Evolutionary conservation across 2,329 filamentous ascomycete species (phyloP).

Genomic region (Hypoxylon rubiginosum): DNA sequence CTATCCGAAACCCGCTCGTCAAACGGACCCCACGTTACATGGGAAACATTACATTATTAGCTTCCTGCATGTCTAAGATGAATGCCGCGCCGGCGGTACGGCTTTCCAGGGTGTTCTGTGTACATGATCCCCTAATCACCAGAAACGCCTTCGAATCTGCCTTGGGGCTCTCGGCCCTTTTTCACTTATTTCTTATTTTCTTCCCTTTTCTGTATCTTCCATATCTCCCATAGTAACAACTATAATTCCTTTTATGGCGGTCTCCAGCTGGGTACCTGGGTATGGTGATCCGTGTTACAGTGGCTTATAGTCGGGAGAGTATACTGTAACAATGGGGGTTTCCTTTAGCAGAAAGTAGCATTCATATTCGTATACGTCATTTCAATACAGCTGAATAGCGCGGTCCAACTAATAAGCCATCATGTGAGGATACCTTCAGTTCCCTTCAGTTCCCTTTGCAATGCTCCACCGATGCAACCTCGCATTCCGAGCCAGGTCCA

Average conservation of each 20-base stretch:
- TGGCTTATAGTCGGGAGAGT: background rate
- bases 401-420: constrained; percentile 18
- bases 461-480: constrained; percentile 18
- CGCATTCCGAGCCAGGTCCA: constrained; percentile 3
- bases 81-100: constrained; percentile 5
- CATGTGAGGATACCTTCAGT: constrained; percentile 5
- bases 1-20: background rate
- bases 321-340: background rate
- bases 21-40: background rate
- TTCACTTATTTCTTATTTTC: background rate
- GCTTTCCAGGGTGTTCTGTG: background rate
- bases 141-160: constrained; percentile 26
- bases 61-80: background rate
- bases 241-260: too few species aligned
- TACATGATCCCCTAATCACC: background rate
- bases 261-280: too few species aligned
- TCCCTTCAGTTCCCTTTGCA: background rate
- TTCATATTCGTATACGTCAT: constrained; percentile 43
- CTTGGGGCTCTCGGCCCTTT: constrained; percentile 14
- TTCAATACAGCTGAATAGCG: constrained; percentile 31
- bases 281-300: background rate
- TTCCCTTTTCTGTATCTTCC: background rate
- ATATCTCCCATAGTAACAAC: background rate
- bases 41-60: background rate
- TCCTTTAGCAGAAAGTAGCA: constrained; percentile 18